Base-by-base conservation (phyloP, 2,329 filamentous ascomycete species). In the Phaeophleospora eucalypticola region DNA sequence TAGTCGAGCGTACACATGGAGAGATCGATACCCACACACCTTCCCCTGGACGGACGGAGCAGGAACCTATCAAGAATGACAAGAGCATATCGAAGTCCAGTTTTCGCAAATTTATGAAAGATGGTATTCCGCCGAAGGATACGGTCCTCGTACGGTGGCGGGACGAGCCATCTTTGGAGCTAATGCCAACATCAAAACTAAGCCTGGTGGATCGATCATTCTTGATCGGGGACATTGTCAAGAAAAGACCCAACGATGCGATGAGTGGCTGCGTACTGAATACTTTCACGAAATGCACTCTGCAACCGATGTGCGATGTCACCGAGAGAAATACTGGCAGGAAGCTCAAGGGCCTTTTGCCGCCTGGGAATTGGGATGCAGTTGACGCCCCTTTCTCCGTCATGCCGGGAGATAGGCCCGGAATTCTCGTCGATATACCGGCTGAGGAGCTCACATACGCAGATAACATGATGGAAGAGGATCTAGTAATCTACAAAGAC, bases 251-350 rank as follows among this genome's bases (percentile, higher is more conserved):
- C 0, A 68, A 68, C 17, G 71, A 75, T 52, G 67, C 73, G 14
- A 71, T 76, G 63, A 78, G 74, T 43, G 79, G 79, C 19, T 78
- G 73, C 2, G 71, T 82, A 39, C 70, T 80, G 42, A 74, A 71
- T 49, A 69, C 71, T 2, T 66, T 64, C 21, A 70, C 70, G 2
- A 66, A 59, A 36, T 79, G 75, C 62, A 72, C 64, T 27, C 70
- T 78, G 34, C 56, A 62, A 41, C 56, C 60, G 7, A 59, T 64
- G 45, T 58, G 54, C 45, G 57, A 65, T 38, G 45, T 65, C 12
- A 51, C 44, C 8, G 61, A 60, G 33, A 54, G 51, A 33, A 45
- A 44, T 4, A 41, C 35, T 14, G 29, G 36, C 14, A 43, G 36
- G 19, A 49, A 20, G 8, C 21, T 62, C 15, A 61, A 59, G 40